Evolutionary conservation across 331 rosid genomes (phyloP), one percentile per base, ranked within the genome.

Genomic region (Rhamnella rubrinervis): DNA sequence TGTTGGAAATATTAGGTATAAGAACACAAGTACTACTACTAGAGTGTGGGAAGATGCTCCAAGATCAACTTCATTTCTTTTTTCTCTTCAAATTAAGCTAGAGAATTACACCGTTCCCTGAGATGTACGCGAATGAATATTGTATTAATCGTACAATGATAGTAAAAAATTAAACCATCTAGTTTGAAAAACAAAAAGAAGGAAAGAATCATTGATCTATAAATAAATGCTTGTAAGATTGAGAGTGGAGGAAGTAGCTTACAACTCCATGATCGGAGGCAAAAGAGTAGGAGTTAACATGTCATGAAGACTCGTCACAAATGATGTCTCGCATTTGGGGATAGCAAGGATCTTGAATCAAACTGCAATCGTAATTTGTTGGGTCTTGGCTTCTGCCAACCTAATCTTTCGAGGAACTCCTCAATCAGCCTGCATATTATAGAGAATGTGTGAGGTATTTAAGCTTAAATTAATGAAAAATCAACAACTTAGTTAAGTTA

Each of bases 331-430:
- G 8, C 37, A 18, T 62, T 69, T 8, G 16, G 59, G 28, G 89
- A 77, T 53, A 74, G 61, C 0, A 75, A 44, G 66, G 84, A 80
- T 38, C 63, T 64, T 59, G 84, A 79, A 40, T 59, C 40, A 55
- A 68, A 60, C 14, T 46, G 77, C 41, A 68, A 60, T 35, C 78
- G 64, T 58, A 83, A 69, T 72, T 78, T 74, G 73, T 72, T 79
- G 60, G 80, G 55, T 71, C 20, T 76, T 31, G 90, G 95, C 70
- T 68, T 81, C 75, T 87, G 93, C 96, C 88, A 83, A 66, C 98
- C 97, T 8, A 72, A 65, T 78, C 95, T 87, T 65, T 86, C 87
- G 41, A 95, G 72, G 75, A 91, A 95, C 81, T 87, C 97, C 83
- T 95, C 97, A 20, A 95, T 95, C 82, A 95, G 67, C 90, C 98